phyloP scores from a whole-genome alignment of 768 basidiomycete species.

The Boletus sp. region DNA sequence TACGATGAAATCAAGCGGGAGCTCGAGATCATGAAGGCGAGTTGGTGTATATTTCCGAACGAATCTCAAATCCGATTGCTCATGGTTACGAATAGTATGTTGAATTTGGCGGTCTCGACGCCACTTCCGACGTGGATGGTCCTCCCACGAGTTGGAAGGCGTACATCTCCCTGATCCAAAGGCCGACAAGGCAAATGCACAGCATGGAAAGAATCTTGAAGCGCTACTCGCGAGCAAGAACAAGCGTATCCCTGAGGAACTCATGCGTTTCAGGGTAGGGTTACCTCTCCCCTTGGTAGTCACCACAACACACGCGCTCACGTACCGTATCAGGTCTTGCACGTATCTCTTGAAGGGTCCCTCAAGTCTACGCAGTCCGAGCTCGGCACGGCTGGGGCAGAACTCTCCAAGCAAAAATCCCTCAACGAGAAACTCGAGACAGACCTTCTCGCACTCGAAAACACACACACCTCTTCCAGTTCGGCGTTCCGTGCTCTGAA shows the following conservation, averaged over 20 bases:
- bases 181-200: conserved; percentile 73
- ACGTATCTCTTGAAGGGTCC: conserved; percentile 73
- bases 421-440: conserved; percentile 91
- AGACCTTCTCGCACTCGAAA: conserved; percentile 69
- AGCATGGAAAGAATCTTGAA: conserved; percentile 82
- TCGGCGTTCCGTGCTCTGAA: conserved; percentile 97
- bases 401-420: conserved; percentile 71
- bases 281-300: background rate
- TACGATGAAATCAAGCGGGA: conserved; percentile 99
- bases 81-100: conserved; percentile 64
- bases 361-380: conserved; percentile 57
- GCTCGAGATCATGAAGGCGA: conserved; percentile 96
- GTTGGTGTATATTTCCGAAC: background rate
- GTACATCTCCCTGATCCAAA: conserved; percentile 85
- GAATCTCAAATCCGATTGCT: background rate
- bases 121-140: conserved; percentile 50
- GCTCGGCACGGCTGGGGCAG: conserved; percentile 53
- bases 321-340: conserved; percentile 59
- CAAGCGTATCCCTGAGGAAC: conserved; percentile 85
- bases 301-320: background rate
- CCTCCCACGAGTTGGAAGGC: conserved; percentile 42
- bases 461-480: conserved; percentile 74
- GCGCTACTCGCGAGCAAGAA: conserved; percentile 91
- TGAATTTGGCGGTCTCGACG: conserved; percentile 82
- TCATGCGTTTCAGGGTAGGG: conserved; percentile 83